A percentile compares a stretch with the other conserved stretches of the same genome.
These are phyloP conservation scores for Megacollybia marginata DNA, from an alignment of 768 basidiomycete genomes.

Conservation along the genomic window DNA sequence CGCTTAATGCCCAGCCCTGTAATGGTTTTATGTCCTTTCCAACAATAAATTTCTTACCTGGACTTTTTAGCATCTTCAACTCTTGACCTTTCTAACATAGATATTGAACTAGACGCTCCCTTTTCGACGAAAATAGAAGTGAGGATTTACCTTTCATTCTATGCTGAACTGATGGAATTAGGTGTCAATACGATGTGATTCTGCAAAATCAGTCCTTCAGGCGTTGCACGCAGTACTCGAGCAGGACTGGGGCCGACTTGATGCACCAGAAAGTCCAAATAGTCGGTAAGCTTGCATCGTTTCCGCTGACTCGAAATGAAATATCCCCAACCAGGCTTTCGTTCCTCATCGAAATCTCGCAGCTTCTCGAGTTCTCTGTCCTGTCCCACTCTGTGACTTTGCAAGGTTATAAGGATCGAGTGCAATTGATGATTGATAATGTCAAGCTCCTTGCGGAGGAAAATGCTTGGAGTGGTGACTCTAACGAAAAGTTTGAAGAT, in stretches of 20 bases:
- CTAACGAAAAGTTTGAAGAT: not conserved
- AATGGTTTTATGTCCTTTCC: not conserved
- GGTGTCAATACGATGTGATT: not conserved
- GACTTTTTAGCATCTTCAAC: not conserved
- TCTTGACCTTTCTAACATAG: not conserved
- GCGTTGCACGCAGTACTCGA: not conserved
- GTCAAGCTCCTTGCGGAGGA: not conserved
- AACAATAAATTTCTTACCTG: not conserved
- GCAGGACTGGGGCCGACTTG: not conserved
- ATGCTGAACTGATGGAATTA: not conserved
- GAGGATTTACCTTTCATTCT: not conserved
- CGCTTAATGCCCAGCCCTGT: not conserved
- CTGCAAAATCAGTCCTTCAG: not conserved
- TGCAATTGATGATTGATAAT: not conserved
- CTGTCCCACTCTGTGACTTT: not conserved
- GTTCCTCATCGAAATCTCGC: not conserved
- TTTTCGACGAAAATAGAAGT: constrained; percentile 3
- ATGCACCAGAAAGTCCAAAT: not conserved
- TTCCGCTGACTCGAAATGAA: not conserved
- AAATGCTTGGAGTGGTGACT: not conserved
- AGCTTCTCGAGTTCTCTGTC: not conserved
- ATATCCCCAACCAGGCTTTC: not conserved
- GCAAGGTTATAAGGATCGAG: not conserved
- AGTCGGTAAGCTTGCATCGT: not conserved
- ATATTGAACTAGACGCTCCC: not conserved